Percentiles rank a stretch among this genome's conserved stretches.
Conservation (phyloP, 169 alveolate species). For the Gregarina niphandrodes region DNA sequence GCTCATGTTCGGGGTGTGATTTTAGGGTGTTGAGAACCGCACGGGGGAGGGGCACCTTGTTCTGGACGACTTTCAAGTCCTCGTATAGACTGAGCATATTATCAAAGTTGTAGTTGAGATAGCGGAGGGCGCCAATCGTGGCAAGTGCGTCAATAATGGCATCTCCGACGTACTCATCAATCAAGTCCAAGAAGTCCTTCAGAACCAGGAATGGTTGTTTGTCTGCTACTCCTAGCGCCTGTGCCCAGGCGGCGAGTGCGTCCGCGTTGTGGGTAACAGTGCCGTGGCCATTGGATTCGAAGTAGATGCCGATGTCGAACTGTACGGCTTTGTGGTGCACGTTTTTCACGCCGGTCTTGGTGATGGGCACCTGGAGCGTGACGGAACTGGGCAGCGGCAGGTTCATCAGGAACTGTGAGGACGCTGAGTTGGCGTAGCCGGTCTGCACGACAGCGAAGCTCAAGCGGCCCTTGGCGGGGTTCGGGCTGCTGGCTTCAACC, state of each 20-base stretch:
- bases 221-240: not conserved
- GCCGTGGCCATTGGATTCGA: conserved; percentile 75
- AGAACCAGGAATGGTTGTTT: not conserved
- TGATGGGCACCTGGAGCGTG: conserved; percentile 8
- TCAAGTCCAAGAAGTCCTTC: conserved; percentile 7
- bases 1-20: conserved; percentile 19
- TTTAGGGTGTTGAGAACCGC: conserved; percentile 3
- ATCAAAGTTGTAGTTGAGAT: not conserved
- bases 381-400: conserved; percentile 9
- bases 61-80: conserved; percentile 35
- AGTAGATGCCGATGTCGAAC: conserved; percentile 52
- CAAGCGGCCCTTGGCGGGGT: conserved; percentile 8
- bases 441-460: conserved; percentile 49
- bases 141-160: conserved; percentile 47
- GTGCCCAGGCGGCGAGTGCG: conserved; percentile 23
- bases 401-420: conserved; percentile 21
- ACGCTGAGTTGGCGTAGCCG: conserved; percentile 57
- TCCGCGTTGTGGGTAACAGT: conserved; percentile 33
- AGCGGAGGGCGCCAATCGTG: conserved; percentile 34
- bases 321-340: conserved; percentile 46
- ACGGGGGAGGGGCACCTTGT: conserved; percentile 17
- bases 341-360: conserved; percentile 57
- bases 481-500: not conserved
- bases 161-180: conserved; percentile 55
- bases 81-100: conserved; percentile 32